Percentiles rank a stretch among this genome's conserved stretches.
phyloP scores from a whole-genome alignment of 768 basidiomycete genomes.

The Butyriboletus loyo region DNA sequence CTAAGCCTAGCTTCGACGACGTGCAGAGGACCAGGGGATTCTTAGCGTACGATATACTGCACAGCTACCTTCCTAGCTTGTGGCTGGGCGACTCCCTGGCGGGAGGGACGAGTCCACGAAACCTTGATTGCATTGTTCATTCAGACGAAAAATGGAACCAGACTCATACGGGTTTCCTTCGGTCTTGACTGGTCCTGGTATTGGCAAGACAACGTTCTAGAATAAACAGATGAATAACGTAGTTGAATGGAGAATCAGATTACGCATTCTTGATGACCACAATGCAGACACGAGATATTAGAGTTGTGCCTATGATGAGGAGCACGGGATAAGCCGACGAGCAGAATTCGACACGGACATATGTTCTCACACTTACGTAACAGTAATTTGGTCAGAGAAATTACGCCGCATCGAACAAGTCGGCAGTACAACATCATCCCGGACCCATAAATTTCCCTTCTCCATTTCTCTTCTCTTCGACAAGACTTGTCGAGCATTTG shows the following conservation, averaged over 20 bases:
- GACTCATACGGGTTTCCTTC: slow-evolving; percentile 93
- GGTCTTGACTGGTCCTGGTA: slow-evolving; percentile 97
- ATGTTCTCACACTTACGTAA: no score
- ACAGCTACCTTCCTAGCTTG: slow-evolving; percentile 14
- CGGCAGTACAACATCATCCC: no score
- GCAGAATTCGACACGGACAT: no score
- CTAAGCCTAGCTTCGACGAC: not conserved
- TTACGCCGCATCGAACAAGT: no score
- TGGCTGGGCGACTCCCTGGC: slow-evolving; percentile 38
- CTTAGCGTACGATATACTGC: not conserved
- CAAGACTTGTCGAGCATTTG: not conserved
- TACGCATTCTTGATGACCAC: slow-evolving; percentile 80
- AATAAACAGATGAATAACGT: slow-evolving; percentile 5
- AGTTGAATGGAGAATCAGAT: not conserved
- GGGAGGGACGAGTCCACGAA: slow-evolving; percentile 69
- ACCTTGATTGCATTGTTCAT: slow-evolving; percentile 72
- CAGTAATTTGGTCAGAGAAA: no score
- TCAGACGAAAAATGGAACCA: slow-evolving; percentile 92
- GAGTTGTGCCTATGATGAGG: slow-evolving; percentile 64
- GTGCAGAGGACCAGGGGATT: slow-evolving; percentile 3
- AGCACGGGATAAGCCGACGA: not conserved
- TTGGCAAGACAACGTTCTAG: slow-evolving; percentile 88
- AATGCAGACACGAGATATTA: slow-evolving; percentile 78
- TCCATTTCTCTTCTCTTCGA: not conserved
- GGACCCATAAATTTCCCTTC: not conserved